Evolutionary conservation across 257 asterid species (phyloP).

Genomic region (Primulina huaijiensis): DNA sequence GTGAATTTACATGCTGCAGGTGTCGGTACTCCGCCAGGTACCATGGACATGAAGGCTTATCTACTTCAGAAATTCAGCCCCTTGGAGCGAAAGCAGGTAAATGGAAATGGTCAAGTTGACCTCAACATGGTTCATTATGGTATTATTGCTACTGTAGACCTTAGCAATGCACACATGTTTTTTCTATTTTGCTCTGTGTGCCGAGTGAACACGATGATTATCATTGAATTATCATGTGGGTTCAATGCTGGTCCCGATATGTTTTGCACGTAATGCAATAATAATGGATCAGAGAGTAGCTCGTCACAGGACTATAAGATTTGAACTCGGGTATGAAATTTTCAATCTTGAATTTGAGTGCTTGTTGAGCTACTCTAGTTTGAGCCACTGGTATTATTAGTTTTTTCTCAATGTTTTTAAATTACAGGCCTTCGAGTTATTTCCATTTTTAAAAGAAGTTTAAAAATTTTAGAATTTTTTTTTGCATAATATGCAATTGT

Average conservation of each 20-base stretch:
- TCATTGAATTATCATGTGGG: background rate
- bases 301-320: background rate
- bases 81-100: conserved; percentile 70
- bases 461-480: background rate
- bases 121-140: background rate
- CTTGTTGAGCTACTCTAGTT: too few relatives aligned
- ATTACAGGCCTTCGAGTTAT: too few relatives aligned
- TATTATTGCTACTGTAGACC: conserved; percentile 1
- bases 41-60: conserved; percentile 91
- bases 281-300: background rate
- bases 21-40: conserved; percentile 89
- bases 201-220: background rate
- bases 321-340: background rate
- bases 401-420: too few relatives aligned
- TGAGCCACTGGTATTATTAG: too few relatives aligned
- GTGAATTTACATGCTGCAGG: conserved; percentile 40
- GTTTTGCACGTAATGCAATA: background rate
- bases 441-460: too few relatives aligned
- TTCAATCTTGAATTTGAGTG: background rate
- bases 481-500: too few relatives aligned
- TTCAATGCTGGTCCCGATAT: background rate
- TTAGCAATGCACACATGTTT: background rate
- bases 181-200: background rate
- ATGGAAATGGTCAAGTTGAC: background rate
- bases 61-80: conserved; percentile 91